Evolutionary conservation across 1,284 basidiomycete species (phyloP), one percentile per base, ranked within the genome.

Genomic region (Tylopilus sp.): DNA sequence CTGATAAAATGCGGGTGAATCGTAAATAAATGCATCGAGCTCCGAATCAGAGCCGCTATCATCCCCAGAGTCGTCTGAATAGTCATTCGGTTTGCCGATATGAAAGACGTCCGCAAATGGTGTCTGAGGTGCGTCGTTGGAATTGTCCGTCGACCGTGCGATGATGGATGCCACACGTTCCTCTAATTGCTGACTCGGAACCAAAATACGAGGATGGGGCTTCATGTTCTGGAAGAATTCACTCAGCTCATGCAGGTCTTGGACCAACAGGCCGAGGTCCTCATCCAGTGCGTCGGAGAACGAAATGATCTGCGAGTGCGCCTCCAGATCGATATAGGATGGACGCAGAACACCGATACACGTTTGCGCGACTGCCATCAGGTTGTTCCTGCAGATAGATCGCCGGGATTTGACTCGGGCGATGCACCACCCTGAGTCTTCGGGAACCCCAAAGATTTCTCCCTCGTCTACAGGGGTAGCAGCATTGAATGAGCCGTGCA

Each of bases 381-480:
- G 79, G 63, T 94, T 94, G 46, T 80, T 74, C 45, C 90, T 81
- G 58, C 90, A 93, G 15, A 77, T 73, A 4, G 81, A 79, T 25
- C 84, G 80, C 25, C 83, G 76, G 28, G 77, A 75, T 50, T 85
- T 82, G 2, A 83, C 77, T 60, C 83, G 84, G 14, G 90, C 81
- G 36, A 94, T 80, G 61, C 83, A 90, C 94, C 93, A 96, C 10
- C 93, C 94, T 2, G 88, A 90, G 43, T 85, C 81, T 53, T 88
- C 80, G 2, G 92, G 86, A 20, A 87, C 76, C 10, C 93, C 92
- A 65, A 95, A 95, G 13, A 95, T 80, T 33, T 86, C 84, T 1
- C 84, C 82, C 11, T 81, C 77, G 36, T 85, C 80, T 17, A 75
- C 69, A 25, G 75, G 73, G 50, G 77, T 68, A 40, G 73, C 67